Conservation (phyloP, 23 red algal genomes). For the Cyanidioschyzon merolae region DNA sequence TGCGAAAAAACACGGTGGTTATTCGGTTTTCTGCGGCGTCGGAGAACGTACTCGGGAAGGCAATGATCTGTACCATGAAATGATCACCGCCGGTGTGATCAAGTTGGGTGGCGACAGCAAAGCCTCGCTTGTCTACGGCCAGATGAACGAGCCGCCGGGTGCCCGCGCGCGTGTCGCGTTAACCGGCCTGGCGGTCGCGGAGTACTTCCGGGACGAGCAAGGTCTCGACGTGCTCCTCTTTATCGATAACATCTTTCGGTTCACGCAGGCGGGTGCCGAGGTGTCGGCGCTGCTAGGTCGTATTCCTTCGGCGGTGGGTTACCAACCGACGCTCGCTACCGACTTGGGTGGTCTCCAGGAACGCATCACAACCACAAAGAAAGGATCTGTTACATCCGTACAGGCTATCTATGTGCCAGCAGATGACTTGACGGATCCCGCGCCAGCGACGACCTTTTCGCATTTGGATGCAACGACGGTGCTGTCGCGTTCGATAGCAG, state of each 20-base stretch:
- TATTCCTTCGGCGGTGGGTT: constrained; percentile 99
- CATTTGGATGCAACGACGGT: constrained; percentile 99
- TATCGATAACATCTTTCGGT: constrained; percentile 99
- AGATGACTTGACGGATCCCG: constrained; percentile 99
- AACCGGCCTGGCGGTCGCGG: constrained; percentile 94
- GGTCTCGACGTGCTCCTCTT: constrained; percentile 99
- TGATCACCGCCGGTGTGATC: constrained; percentile 96
- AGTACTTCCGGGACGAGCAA: constrained; percentile 99
- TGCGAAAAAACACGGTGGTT: constrained; percentile 99
- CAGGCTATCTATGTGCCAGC: constrained; percentile 99
- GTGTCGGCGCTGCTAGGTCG: constrained; percentile 98
- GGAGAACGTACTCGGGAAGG: constrained; percentile 98
- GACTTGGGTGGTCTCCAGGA: constrained; percentile 97
- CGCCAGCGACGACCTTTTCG: constrained; percentile 98
- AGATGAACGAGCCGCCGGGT: constrained; percentile 99
- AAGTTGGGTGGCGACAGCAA: constrained; percentile 84
- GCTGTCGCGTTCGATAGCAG: constrained; percentile 96
- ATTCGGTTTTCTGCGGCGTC: constrained; percentile 96
- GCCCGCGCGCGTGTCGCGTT: constrained; percentile 95
- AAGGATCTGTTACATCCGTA: constrained; percentile 95
- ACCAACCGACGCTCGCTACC: constrained; percentile 96
- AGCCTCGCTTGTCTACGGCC: constrained; percentile 98
- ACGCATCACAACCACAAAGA: constrained; percentile 94
- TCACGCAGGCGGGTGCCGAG: constrained; percentile 97
- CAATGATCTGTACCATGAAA: constrained; percentile 99